A percentile compares a stretch with the other conserved stretches of the same genome.
These are phyloP conservation scores for Teratosphaeria zuluensis DNA, from an alignment of 2,329 filamentous ascomycete species.

Conservation along the genomic window DNA sequence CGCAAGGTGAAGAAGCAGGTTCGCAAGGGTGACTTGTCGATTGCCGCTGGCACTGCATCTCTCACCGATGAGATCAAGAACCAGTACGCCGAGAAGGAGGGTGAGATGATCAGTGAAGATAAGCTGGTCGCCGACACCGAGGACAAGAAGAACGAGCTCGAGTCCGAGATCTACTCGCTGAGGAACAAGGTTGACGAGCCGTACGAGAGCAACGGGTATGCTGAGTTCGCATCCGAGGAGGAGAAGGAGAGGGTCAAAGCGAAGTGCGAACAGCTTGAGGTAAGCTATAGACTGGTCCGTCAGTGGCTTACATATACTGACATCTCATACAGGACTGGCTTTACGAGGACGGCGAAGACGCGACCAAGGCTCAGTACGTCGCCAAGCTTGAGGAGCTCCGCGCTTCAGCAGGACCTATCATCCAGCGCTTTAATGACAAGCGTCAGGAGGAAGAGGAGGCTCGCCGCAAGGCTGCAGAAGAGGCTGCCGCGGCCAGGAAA, in stretches of 20 bases:
- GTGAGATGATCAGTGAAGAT: slow-evolving; percentile 91
- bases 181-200: slow-evolving; percentile 90
- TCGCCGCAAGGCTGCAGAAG: slow-evolving; percentile 56
- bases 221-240: slow-evolving; percentile 79
- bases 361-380: slow-evolving; percentile 85
- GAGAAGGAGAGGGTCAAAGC: slow-evolving; percentile 80
- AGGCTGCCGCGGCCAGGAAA: slow-evolving; percentile 51
- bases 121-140: slow-evolving; percentile 97
- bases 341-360: slow-evolving; percentile 93
- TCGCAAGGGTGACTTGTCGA: slow-evolving; percentile 88
- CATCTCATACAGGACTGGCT: slow-evolving; percentile 73
- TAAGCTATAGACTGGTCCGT: slow-evolving; percentile 39
- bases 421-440: slow-evolving; percentile 93
- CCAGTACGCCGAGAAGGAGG: slow-evolving; percentile 68
- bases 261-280: slow-evolving; percentile 78
- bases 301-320: neutral
- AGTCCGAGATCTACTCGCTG: slow-evolving; percentile 94
- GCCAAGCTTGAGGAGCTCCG: slow-evolving; percentile 95
- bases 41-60: slow-evolving; percentile 72
- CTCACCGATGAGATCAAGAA: slow-evolving; percentile 62
- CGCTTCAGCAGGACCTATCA: slow-evolving; percentile 78
- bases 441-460: slow-evolving; percentile 76
- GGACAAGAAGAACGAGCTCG: slow-evolving; percentile 99
- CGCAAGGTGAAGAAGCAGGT: slow-evolving; percentile 99
- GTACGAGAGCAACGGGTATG: slow-evolving; percentile 44